Evolutionary conservation across 2,329 filamentous ascomycete genomes (phyloP).

Genomic region (Dichotomopilus funicola): DNA sequence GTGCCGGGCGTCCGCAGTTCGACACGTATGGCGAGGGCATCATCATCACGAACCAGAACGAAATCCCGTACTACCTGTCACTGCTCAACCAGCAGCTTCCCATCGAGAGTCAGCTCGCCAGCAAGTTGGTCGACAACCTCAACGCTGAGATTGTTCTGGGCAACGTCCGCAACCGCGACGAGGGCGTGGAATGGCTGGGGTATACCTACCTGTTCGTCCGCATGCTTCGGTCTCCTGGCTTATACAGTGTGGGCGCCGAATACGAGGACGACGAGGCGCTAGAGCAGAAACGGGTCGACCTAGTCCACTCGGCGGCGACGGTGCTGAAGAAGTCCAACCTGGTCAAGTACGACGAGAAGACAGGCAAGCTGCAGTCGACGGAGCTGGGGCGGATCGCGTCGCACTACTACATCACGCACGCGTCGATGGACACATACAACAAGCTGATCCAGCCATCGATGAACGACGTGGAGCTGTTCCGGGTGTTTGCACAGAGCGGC

Average conservation of each 20-base stretch:
- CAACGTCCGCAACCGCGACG: slow-evolving; percentile 83
- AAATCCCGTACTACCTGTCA: slow-evolving; percentile 96
- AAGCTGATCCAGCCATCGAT: slow-evolving; percentile 90
- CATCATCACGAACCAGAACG: slow-evolving; percentile 90
- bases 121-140: slow-evolving; percentile 87
- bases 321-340: slow-evolving; percentile 83
- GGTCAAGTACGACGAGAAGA: slow-evolving; percentile 92
- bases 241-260: slow-evolving; percentile 93
- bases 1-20: slow-evolving; percentile 91
- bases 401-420: slow-evolving; percentile 96
- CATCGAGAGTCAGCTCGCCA: slow-evolving; percentile 93
- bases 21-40: slow-evolving; percentile 98
- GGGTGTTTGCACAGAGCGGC: slow-evolving; percentile 89
- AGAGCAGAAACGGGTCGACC: slow-evolving; percentile 95
- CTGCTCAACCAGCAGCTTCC: slow-evolving; percentile 94
- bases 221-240: slow-evolving; percentile 89
- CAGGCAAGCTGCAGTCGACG: slow-evolving; percentile 79
- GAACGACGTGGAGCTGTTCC: slow-evolving; percentile 90
- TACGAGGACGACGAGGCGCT: slow-evolving; percentile 88
- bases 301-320: slow-evolving; percentile 87
- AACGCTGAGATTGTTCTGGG: slow-evolving; percentile 95
- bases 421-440: slow-evolving; percentile 96
- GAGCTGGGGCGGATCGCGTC: slow-evolving; percentile 94
- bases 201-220: slow-evolving; percentile 98
- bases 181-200: slow-evolving; percentile 97